Evolutionary conservation across 2,329 filamentous ascomycete species (phyloP), one percentile per base, ranked within the genome.

Genomic region (Fusarium austroafricanum): DNA sequence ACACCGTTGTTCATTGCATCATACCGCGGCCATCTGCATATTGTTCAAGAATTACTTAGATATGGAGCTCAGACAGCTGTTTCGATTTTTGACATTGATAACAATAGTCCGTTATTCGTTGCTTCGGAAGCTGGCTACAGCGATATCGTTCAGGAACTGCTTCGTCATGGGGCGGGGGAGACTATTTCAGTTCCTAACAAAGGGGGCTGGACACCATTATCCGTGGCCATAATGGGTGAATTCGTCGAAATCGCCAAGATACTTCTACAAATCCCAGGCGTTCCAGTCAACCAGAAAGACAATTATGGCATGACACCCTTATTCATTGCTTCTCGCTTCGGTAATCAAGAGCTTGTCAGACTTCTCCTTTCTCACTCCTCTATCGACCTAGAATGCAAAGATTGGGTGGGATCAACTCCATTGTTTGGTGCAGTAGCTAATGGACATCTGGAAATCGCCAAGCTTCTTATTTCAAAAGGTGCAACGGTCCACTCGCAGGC

Each of bases 331-430:
- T 39, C 51, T 17, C 15, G 51, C 1, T 33, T 10, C 10, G 55
- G 52, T 2, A 1, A 29, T 8, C 2, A 1, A 2, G 12, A 18
- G 3, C 17, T 15, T 0, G 33, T 47, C 2, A 17, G 35, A 1
- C 0, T 35, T 1, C n/a, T 59, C 0, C n/a, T 59, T 1, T n/a
- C 3, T 0, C 1, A 0, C 2, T 9, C 3, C 20, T 39, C 10
- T 5, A 14, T 47, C 4, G 33, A 57, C 0, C 5, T 2, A 2
- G 3, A 47, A 0, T 18, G n/a, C 0, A 10, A 6, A 0, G 39
- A 21, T 1, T 59, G 52, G 55, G 6, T 28, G 4, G 28, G 10
- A 0, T 2, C 33, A 1, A 6, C 2, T 0, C 40, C 55, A 0
- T 6, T 59, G 3, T 38, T 57, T 1, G 7, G 51, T 3, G 55